phyloP scores from a whole-genome alignment of 148 eudicot species.

The Rhododendron ovatum region DNA sequence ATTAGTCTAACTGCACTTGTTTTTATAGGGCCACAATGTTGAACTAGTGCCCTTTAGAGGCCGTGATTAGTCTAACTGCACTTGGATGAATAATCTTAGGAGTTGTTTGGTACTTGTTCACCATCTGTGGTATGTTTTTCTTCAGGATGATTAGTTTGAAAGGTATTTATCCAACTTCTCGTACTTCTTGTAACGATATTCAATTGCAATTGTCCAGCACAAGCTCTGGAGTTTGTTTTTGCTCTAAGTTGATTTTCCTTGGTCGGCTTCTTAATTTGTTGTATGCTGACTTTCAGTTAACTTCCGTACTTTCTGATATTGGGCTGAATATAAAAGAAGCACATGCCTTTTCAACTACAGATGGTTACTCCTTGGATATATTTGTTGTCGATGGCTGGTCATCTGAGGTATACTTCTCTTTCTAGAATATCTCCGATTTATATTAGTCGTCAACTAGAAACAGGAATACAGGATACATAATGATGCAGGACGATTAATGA shows the following conservation, averaged over 20 bases:
- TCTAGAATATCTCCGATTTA: not conserved
- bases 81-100: not conserved
- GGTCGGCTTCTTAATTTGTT: not conserved
- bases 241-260: not conserved
- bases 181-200: not conserved
- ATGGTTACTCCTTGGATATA: slow-evolving; percentile 89
- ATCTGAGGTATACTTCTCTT: slow-evolving; percentile 44
- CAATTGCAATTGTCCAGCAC: not conserved
- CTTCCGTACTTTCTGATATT: slow-evolving; percentile 75
- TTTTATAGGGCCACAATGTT: not conserved
- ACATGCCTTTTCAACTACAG: slow-evolving; percentile 86
- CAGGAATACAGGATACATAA: not conserved
- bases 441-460: not conserved
- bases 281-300: slow-evolving; percentile 52
- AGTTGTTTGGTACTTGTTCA: not conserved
- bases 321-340: slow-evolving; percentile 92
- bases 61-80: not conserved
- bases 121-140: not conserved
- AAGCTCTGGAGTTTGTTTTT: not conserved
- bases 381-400: slow-evolving; percentile 84
- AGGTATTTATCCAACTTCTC: slow-evolving; percentile 1
- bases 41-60: not conserved
- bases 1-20: not conserved
- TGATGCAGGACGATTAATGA: not conserved
- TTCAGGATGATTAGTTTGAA: not conserved